These are phyloP conservation scores for Flaveria sonorensis DNA, from an alignment of 129 eudicot species.

Conservation along the genomic window DNA sequence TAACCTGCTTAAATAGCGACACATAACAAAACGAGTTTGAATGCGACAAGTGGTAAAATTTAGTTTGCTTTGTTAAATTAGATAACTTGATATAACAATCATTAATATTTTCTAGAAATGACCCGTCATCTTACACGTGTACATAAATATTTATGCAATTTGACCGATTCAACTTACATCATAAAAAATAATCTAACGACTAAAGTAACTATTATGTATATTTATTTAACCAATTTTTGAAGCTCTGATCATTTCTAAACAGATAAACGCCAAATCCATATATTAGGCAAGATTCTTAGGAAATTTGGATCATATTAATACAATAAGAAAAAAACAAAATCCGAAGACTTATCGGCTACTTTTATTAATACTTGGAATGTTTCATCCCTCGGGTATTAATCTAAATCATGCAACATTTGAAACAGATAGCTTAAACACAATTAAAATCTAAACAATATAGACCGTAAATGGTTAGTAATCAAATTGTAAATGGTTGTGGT, in stretches of 20 bases:
- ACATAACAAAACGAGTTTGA: too few relatives aligned
- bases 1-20: too few relatives aligned
- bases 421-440: too few relatives aligned
- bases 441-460: too few relatives aligned
- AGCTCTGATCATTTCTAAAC: conserved; percentile 34
- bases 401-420: too few relatives aligned
- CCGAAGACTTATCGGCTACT: not conserved
- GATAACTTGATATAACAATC: not conserved
- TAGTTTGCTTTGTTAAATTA: not conserved
- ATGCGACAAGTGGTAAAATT: too few relatives aligned
- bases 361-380: not conserved
- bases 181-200: not conserved
- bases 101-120: not conserved
- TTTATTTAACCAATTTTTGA: not conserved
- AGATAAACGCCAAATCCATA: conserved; percentile 33
- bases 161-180: not conserved
- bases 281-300: conserved; percentile 32
- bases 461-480: too few relatives aligned
- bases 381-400: not conserved
- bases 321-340: conserved; percentile 11
- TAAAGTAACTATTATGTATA: conserved; percentile 9
- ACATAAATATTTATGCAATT: not conserved
- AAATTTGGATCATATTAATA: conserved; percentile 4
- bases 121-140: not conserved
- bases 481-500: too few relatives aligned